Conservation (phyloP, 2,329 filamentous ascomycete species). For the Aspergillus sp. region DNA sequence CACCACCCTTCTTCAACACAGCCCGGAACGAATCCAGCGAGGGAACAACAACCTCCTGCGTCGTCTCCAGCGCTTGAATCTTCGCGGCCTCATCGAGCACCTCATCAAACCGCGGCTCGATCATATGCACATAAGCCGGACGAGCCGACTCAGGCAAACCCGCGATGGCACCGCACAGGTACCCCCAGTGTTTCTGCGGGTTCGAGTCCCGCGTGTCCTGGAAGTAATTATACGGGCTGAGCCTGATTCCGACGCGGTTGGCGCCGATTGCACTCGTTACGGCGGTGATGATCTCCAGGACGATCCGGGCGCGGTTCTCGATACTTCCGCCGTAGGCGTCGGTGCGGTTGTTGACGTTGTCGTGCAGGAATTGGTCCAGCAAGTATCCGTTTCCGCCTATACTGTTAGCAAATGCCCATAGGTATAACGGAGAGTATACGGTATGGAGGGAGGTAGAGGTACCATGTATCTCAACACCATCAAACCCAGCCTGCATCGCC, state of each 20-base stretch:
- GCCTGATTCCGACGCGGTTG: slow-evolving; percentile 55
- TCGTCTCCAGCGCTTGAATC: slow-evolving; percentile 36
- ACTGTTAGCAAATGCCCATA: slow-evolving; percentile 43
- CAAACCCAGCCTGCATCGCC: slow-evolving; percentile 51
- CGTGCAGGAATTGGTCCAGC: slow-evolving; percentile 64
- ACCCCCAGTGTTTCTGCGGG: slow-evolving; percentile 47
- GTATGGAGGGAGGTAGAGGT: slow-evolving; percentile 9
- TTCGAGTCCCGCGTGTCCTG: slow-evolving; percentile 53
- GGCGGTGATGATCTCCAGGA: slow-evolving; percentile 54
- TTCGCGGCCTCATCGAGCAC: slow-evolving; percentile 48
- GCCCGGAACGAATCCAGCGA: slow-evolving; percentile 45
- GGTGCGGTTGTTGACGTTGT: slow-evolving; percentile 55
- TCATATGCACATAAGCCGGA: slow-evolving; percentile 49
- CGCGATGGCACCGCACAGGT: slow-evolving; percentile 46
- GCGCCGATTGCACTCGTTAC: slow-evolving; percentile 47
- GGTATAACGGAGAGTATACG: no score
- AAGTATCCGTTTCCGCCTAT: slow-evolving; percentile 68
- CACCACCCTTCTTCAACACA: slow-evolving; percentile 40
- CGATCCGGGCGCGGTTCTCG: slow-evolving; percentile 53
- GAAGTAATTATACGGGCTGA: slow-evolving; percentile 62
- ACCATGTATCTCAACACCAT: slow-evolving; percentile 50
- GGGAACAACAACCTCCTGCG: slow-evolving; percentile 14
- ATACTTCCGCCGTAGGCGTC: slow-evolving; percentile 50
- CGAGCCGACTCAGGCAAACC: slow-evolving; percentile 33
- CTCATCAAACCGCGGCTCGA: slow-evolving; percentile 51